A percentile compares a stretch with the other conserved stretches of the same genome.
These are phyloP conservation scores for Taphrina sp. DNA, from an alignment of 1,139 yeast species.

Conservation along the genomic window DNA sequence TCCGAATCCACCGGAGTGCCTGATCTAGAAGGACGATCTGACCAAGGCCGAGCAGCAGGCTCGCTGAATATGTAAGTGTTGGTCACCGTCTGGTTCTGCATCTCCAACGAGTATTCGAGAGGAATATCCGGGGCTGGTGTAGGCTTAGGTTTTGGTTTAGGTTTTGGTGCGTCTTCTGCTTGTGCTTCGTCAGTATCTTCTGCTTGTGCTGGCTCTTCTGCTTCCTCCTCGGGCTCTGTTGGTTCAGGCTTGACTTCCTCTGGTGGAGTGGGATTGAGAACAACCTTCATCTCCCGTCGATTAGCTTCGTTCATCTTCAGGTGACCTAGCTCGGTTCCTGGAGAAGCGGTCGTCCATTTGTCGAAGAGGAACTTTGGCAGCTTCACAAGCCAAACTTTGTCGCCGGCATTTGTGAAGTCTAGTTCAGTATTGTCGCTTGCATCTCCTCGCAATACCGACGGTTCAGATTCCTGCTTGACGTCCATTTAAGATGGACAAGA, in stretches of 20 bases:
- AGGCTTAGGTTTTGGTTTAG: not conserved
- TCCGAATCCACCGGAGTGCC: constrained; percentile 4
- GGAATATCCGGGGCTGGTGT: constrained; percentile 58
- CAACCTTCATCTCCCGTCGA: constrained; percentile 28
- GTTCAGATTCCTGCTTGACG: constrained; percentile 29
- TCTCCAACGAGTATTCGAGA: constrained; percentile 73
- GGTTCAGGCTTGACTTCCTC: not conserved
- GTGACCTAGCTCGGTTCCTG: constrained; percentile 31
- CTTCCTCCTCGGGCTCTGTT: not conserved
- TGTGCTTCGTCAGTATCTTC: too few species aligned
- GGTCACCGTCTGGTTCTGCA: constrained; percentile 70
- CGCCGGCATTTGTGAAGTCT: constrained; percentile 44
- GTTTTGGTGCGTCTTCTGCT: not conserved
- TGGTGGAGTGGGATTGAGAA: constrained; percentile 1
- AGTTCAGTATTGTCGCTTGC: constrained; percentile 47
- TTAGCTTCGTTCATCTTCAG: constrained; percentile 26
- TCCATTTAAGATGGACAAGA: not conserved
- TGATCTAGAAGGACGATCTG: constrained; percentile 24
- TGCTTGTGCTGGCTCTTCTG: not conserved
- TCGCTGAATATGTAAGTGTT: constrained; percentile 91
- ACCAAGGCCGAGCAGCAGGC: constrained; percentile 51
- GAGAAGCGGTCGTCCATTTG: constrained; percentile 59
- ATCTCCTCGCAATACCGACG: too few species aligned
- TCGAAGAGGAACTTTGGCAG: constrained; percentile 84
- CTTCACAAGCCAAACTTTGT: constrained; percentile 86